Conservation (phyloP, 163 green algal genomes). For the Scenedesmus sp. region DNA sequence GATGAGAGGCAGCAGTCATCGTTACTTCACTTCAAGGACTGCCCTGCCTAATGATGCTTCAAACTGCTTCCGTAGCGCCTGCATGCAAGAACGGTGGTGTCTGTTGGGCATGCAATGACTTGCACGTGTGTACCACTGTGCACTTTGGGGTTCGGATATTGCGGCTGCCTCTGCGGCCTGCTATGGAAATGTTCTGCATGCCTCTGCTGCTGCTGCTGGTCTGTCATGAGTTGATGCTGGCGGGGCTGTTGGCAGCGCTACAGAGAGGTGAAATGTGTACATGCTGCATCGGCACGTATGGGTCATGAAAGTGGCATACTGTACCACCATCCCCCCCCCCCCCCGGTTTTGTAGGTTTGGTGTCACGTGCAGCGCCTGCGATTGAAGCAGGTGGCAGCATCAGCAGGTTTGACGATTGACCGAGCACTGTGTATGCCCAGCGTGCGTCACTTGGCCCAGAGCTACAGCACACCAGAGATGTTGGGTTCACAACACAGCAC, state of each 20-base stretch:
- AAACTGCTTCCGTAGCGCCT: no score
- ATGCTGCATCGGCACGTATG: not conserved
- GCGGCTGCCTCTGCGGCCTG: not conserved
- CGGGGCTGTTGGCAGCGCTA: not conserved
- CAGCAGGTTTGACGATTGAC: not conserved
- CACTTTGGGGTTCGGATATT: not conserved
- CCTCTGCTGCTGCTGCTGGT: not conserved
- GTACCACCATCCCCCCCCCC: not conserved
- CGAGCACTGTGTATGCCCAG: not conserved
- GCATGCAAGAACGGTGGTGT: not conserved
- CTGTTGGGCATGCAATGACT: not conserved
- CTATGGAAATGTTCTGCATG: not conserved
- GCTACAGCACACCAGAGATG: not conserved
- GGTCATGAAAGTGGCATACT: not conserved
- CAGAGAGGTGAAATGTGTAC: not conserved
- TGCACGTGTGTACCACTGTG: not conserved
- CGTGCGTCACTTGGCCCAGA: not conserved
- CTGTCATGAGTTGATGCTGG: not conserved
- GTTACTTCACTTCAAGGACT: no score
- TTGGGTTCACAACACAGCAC: not conserved
- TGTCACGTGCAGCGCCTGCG: not conserved
- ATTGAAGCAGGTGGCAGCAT: not conserved
- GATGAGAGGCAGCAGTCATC: no score
- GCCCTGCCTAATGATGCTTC: no score
- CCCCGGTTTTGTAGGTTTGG: not conserved